A percentile compares a stretch with the other conserved stretches of the same genome.
Conservation (phyloP, 2,329 filamentous ascomycete species). For the Cladophialophora psammophila region DNA sequence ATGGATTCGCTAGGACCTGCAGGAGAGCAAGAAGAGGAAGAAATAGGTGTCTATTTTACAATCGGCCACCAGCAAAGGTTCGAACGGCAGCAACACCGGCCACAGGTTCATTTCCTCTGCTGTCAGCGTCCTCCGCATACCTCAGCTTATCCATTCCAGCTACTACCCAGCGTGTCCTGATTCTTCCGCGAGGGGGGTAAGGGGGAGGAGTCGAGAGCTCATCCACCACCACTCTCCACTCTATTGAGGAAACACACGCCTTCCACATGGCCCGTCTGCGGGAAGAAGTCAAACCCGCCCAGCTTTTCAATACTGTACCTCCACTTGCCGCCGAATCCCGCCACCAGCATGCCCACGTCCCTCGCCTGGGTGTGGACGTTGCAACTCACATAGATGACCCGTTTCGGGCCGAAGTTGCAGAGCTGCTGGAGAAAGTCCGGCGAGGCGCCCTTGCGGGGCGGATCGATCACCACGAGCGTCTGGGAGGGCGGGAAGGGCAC, state of each 20-base stretch:
- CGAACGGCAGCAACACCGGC: no score
- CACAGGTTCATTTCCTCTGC: no score
- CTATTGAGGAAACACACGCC: conserved; percentile 66
- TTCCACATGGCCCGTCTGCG: conserved; percentile 77
- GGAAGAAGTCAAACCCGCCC: conserved; percentile 95
- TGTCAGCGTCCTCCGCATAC: no score
- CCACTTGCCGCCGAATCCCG: conserved; percentile 69
- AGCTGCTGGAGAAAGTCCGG: conserved; percentile 82
- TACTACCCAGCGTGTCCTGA: no score
- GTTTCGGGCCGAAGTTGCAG: conserved; percentile 74
- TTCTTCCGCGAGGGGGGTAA: no score
- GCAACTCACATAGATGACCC: conserved; percentile 93
- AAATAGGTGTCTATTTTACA: no score
- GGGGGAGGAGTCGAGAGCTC: no score
- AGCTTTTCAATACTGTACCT: conserved; percentile 88
- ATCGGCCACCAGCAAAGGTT: no score
- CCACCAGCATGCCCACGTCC: conserved; percentile 86
- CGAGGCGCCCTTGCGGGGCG: conserved; percentile 95
- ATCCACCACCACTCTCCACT: conserved; percentile 29
- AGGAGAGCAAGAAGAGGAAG: no score
- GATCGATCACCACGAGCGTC: conserved; percentile 94
- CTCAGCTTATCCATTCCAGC: no score
- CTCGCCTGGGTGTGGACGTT: conserved; percentile 98
- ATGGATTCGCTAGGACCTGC: no score
- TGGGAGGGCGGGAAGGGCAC: conserved; percentile 77